Evolutionary conservation across 129 eudicot species (phyloP), one percentile per base, ranked within the genome.

Genomic region (Helianthus tuberosus): DNA sequence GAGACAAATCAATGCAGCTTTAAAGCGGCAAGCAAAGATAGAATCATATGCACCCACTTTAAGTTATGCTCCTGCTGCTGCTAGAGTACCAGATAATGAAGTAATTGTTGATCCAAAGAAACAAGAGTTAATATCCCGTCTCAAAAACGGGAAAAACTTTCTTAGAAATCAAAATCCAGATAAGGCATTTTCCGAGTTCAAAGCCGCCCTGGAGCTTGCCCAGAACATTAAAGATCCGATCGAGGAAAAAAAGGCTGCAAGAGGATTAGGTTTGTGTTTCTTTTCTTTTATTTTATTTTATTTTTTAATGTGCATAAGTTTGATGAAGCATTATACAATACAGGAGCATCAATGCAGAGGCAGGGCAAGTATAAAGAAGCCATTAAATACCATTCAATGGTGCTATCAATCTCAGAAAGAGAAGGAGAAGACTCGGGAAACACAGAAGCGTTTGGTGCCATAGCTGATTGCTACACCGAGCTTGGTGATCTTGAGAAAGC

Each of bases 401-500:
- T 95, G 73, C 85, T 95, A 29, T 85, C 86, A n/a, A 78, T 89
- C 36, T 95, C 99, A 5, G 88, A 85, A 78, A 79, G 90, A 81
- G 92, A 83, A 76, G 91, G 88, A 39, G 99, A 95, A 68, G 89
- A 91, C 35, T 91, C 97, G 3, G 99, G 99, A 61, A 95, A 85
- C 79, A 85, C 97, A 13, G 99, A 91, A 82, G 99, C 99, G 11
- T 91, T 67, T 59, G 99, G 99, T 69, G 99, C 99, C 29, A 95
- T 95, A 73, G 99, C 99, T 50, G 99, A 95, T 82, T 95, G 99
- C 78, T 95, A 95, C 66, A 95, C 99, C 11, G 99, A 95, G 70
- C 81, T 91, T 63, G 99, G 99, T 44, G 97, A 95, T 61, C 80
- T 95, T 35, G 99, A 95, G 76, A 81, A 75, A 68, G 99, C 99